phyloP scores from a whole-genome alignment of 2,329 filamentous ascomycete genomes.

The Scedosporium dehoogii region DNA sequence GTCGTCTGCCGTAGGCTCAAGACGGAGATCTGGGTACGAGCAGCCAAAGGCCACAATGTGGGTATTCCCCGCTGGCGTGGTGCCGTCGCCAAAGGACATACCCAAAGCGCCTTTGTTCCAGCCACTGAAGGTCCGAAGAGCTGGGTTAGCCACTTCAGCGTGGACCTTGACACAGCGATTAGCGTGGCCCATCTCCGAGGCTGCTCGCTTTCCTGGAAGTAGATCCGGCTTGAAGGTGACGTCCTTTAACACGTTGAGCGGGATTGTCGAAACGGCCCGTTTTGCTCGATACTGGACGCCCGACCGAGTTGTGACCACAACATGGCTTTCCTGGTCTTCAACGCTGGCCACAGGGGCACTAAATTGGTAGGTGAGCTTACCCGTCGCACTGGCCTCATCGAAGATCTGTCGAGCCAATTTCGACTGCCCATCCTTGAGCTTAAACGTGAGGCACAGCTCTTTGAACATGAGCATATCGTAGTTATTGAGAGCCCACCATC shows the following conservation, averaged over 20 bases:
- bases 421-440: constrained; percentile 32
- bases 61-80: too few relatives aligned
- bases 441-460: constrained; percentile 29
- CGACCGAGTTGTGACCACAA: neutral
- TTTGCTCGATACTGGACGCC: constrained; percentile 20
- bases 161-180: constrained; percentile 37
- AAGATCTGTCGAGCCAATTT: constrained; percentile 35
- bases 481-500: constrained; percentile 35
- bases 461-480: constrained; percentile 29
- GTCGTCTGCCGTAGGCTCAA: too few relatives aligned
- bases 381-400: constrained; percentile 27
- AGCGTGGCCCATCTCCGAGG: constrained; percentile 28
- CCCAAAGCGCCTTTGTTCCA: too few relatives aligned
- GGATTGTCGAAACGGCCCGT: constrained; percentile 30
- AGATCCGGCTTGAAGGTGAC: constrained; percentile 31
- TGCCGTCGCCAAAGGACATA: too few relatives aligned
- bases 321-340: neutral
- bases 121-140: constrained; percentile 31
- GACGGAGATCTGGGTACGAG: too few relatives aligned
- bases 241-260: constrained; percentile 31
- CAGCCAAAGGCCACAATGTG: too few relatives aligned
- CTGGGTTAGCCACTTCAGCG: constrained; percentile 28
- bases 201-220: constrained; percentile 21
- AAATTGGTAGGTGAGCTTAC: neutral
- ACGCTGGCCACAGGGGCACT: neutral